Conservation (phyloP, 108 stramenopile genomes). For the Pseudonitzschia pungens region DNA sequence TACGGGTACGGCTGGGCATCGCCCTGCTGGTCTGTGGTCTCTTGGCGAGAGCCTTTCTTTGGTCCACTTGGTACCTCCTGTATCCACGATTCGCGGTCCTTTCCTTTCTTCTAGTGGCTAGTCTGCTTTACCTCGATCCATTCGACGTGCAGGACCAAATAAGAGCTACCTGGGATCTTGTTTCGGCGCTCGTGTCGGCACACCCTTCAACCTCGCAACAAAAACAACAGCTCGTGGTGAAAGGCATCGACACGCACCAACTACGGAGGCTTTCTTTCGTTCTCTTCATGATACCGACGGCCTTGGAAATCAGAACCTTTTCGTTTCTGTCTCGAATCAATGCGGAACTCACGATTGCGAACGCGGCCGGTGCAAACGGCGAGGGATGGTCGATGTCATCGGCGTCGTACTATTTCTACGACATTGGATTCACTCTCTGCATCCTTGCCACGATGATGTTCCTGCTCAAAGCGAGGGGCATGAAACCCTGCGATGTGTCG, state of each 20-base stretch:
- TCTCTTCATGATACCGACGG: slow-evolving; percentile 25
- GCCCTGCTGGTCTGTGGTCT: slow-evolving; percentile 21
- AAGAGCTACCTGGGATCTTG: not conserved
- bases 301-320: slow-evolving; percentile 37
- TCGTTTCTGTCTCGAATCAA: slow-evolving; percentile 34
- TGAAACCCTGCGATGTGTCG: slow-evolving; percentile 21
- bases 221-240: slow-evolving; percentile 1
- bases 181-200: slow-evolving; percentile 7
- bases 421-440: slow-evolving; percentile 6
- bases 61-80: slow-evolving; percentile 27
- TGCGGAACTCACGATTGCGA: slow-evolving; percentile 13
- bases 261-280: slow-evolving; percentile 26
- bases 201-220: not conserved
- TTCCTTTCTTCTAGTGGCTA: slow-evolving; percentile 4
- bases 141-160: slow-evolving; percentile 19
- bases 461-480: not conserved
- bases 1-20: slow-evolving; percentile 30
- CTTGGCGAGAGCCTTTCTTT: slow-evolving; percentile 17
- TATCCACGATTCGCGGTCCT: slow-evolving; percentile 25
- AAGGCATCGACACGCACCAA: slow-evolving; percentile 12
- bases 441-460: slow-evolving; percentile 19
- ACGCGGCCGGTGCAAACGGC: not conserved
- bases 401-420: slow-evolving; percentile 3
- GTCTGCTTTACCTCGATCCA: slow-evolving; percentile 24
- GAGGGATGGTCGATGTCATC: not conserved